Evolutionary conservation across 148 eudicot species (phyloP).

Genomic region (Gaultheria prostrata): DNA sequence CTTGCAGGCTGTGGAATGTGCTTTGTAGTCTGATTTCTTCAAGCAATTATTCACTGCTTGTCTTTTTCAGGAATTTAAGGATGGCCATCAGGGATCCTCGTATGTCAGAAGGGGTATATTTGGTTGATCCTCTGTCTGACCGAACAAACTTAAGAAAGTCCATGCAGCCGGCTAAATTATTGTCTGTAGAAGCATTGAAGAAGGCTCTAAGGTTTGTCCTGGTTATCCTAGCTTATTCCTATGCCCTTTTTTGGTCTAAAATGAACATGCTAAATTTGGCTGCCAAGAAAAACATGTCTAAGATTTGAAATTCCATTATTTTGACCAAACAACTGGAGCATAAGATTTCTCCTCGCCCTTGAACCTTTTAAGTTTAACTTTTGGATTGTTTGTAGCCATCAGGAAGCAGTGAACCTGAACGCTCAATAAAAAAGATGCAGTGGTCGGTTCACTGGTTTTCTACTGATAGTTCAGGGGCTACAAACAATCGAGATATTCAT

Average conservation of each 20-base stretch:
- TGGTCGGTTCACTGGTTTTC: background rate
- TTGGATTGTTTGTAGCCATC: background rate
- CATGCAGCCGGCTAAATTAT: conserved; percentile 48
- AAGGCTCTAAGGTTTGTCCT: conserved; percentile 69
- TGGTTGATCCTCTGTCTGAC: conserved; percentile 60
- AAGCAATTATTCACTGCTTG: background rate
- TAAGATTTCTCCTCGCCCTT: background rate
- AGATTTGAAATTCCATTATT: background rate
- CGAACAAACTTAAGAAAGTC: conserved; percentile 39
- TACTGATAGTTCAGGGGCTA: background rate
- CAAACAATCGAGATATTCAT: background rate
- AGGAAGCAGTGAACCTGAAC: background rate
- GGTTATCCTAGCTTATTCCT: conserved; percentile 1
- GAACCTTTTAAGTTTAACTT: background rate
- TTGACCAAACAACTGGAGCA: background rate
- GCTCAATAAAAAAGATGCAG: background rate
- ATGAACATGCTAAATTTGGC: background rate
- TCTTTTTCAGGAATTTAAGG: conserved; percentile 60
- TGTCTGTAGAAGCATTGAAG: conserved; percentile 84
- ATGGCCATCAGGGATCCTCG: conserved; percentile 66
- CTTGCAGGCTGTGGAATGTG: background rate
- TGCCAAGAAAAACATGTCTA: background rate
- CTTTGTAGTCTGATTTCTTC: background rate
- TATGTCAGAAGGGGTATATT: conserved; percentile 65
- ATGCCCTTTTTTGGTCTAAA: background rate